Evolutionary conservation across 2,329 filamentous ascomycete genomes (phyloP), one percentile per base, ranked within the genome.

Genomic region (Leptodontidium sp.): DNA sequence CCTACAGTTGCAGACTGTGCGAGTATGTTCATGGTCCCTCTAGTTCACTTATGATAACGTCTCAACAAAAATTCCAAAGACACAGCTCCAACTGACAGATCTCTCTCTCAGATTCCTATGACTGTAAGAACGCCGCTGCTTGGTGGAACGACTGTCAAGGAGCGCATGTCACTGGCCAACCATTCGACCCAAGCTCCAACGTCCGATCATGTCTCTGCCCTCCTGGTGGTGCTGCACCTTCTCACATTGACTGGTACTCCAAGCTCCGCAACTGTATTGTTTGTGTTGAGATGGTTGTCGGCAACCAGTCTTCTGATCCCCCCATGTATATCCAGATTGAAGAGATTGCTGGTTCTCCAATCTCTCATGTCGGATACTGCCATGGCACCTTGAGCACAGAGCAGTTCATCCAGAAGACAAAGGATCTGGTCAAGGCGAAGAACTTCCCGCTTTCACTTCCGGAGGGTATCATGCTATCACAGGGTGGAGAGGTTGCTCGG

Each of bases 191-290:
- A 17, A 53, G 45, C 61, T 55, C 61, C 6, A 32, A 55, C 50
- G 24, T 55, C 21, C 32, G 61, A 55, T 64, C 49, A 15, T 64
- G 61, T 14, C 61, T 64, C 61, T 64, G 61, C n/a, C 49, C 61
- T 29, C 47, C 61, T 4, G 61, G 49, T n/a, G 49, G 32, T 17
- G 49, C 50, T n/a, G 26, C 32, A 14, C 61, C 61, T 1, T 64
- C 61, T 11, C 61, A 55, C 49, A 38, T 63, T 12, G 29, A 50
- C 45, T 63, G 61, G 61, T 53, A 21, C 49, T 53, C 49, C 38
- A 64, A 53, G n/a, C 9, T 64, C 9, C 47, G 38, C 9, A 55
- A 32, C 49, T 64, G 61, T 32, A 55, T 64, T 35, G 12, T 55
- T 49, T 64, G 61, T 5, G 49, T 45, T 26, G 61, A 64, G 35